Conservation (phyloP, 2,329 filamentous ascomycete species). For the Clonostachys byssicola region DNA sequence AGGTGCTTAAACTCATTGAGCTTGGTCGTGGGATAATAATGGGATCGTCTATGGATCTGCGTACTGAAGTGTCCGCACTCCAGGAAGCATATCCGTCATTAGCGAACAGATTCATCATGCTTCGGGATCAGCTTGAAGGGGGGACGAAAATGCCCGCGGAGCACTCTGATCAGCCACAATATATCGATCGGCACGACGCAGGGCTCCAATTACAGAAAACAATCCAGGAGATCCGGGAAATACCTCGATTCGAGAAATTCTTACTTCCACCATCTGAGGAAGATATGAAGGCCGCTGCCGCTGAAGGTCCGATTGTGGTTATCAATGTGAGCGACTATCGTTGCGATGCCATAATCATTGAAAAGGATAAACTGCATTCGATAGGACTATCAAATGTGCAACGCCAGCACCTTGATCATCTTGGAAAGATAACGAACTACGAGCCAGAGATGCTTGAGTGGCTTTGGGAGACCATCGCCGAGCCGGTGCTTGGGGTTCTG, state of each 20-base stretch:
- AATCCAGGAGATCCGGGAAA: neutral
- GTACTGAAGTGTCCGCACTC: neutral
- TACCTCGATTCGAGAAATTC: neutral
- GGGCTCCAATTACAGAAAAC: neutral
- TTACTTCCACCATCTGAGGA: neutral
- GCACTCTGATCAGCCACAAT: neutral
- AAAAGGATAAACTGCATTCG: neutral
- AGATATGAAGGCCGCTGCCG: neutral
- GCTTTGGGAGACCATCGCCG: neutral
- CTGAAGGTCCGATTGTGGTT: neutral
- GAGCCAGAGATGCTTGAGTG: neutral
- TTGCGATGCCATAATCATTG: neutral
- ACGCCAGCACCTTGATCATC: no score
- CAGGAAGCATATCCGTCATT: neutral
- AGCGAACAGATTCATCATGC: neutral
- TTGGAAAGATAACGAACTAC: neutral
- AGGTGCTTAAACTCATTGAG: neutral
- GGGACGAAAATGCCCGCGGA: neutral
- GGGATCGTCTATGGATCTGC: neutral
- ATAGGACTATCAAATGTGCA: neutral
- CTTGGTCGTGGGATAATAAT: neutral
- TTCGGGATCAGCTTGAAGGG: neutral
- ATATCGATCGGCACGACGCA: neutral
- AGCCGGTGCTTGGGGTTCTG: neutral
- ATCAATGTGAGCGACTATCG: neutral